Evolutionary conservation across 2,329 filamentous ascomycete genomes (phyloP).

Genomic region (Mycosphaerelloides madeirae): DNA sequence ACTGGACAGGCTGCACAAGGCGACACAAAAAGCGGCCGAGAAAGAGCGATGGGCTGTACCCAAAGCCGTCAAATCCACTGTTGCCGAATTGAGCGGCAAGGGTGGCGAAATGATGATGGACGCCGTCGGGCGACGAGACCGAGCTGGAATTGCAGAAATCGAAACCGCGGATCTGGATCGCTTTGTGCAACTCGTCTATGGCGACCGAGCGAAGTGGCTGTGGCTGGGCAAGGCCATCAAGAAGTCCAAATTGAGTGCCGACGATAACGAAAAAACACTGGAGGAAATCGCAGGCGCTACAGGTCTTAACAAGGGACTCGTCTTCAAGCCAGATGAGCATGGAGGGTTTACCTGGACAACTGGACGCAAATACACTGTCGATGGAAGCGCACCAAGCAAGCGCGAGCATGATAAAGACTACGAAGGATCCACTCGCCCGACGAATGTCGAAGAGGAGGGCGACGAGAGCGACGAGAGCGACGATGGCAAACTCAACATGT

Average conservation of each 20-base stretch:
- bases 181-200: constrained; percentile 72
- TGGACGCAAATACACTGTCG: constrained; percentile 45
- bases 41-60: constrained; percentile 90
- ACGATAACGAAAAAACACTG: constrained; percentile 5
- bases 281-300: constrained; percentile 14
- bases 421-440: constrained; percentile 17
- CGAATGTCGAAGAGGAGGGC: constrained; percentile 29
- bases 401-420: constrained; percentile 19
- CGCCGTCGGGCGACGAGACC: constrained; percentile 80
- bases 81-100: constrained; percentile 89
- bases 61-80: constrained; percentile 88
- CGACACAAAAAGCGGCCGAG: constrained; percentile 84
- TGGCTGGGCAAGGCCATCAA: constrained; percentile 89
- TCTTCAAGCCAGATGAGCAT: constrained; percentile 57
- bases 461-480: constrained; percentile 20
- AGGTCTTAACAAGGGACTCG: constrained; percentile 32
- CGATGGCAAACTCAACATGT: constrained; percentile 49
- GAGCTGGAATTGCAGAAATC: constrained; percentile 83
- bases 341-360: constrained; percentile 43
- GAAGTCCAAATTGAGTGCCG: constrained; percentile 28
- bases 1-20: constrained; percentile 70
- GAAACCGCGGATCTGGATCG: constrained; percentile 86
- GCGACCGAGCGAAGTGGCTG: constrained; percentile 84
- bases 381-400: constrained; percentile 38
- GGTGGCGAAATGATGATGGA: constrained; percentile 91